Evolutionary conservation across 768 basidiomycete genomes (phyloP).

Genomic region (Naganishia kalamii): DNA sequence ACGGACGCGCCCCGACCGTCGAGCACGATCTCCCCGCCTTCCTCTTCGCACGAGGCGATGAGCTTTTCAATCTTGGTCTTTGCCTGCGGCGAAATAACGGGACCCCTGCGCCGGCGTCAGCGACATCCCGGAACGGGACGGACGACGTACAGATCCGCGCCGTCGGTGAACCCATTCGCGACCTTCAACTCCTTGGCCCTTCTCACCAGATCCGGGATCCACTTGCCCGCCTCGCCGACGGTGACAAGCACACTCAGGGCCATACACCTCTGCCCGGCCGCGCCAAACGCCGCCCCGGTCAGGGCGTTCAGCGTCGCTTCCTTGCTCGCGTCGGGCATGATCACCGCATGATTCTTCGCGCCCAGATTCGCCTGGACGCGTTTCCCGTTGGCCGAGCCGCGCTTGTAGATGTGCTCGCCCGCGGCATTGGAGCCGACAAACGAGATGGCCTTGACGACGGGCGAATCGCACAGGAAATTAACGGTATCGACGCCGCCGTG

Average conservation of each 20-base stretch:
- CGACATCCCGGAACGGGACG: neutral
- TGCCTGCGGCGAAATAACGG: conserved; percentile 63
- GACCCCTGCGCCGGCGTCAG: conserved; percentile 44
- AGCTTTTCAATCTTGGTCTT: conserved; percentile 69
- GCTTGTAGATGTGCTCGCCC: conserved; percentile 86
- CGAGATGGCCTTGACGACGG: conserved; percentile 84
- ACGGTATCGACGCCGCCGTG: conserved; percentile 87
- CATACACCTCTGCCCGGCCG: conserved; percentile 74
- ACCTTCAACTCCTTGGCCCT: conserved; percentile 73
- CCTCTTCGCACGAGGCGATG: conserved; percentile 55
- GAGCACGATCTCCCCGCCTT: conserved; percentile 79
- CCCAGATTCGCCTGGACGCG: conserved; percentile 61
- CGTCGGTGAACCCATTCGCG: conserved; percentile 81
- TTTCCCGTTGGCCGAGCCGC: conserved; percentile 49
- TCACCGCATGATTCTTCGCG: conserved; percentile 91
- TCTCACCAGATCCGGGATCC: conserved; percentile 81
- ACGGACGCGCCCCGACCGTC: conserved; percentile 73
- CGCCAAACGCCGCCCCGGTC: conserved; percentile 88
- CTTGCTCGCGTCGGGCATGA: conserved; percentile 94
- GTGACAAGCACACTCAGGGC: conserved; percentile 25
- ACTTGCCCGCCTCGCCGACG: conserved; percentile 68
- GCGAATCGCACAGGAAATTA: conserved; percentile 83
- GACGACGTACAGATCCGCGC: conserved; percentile 67
- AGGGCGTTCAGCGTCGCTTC: conserved; percentile 87
- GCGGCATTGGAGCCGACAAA: conserved; percentile 93